Base-by-base conservation (phyloP, 2,329 filamentous ascomycete genomes). In the Ceratocystis albifundus region DNA sequence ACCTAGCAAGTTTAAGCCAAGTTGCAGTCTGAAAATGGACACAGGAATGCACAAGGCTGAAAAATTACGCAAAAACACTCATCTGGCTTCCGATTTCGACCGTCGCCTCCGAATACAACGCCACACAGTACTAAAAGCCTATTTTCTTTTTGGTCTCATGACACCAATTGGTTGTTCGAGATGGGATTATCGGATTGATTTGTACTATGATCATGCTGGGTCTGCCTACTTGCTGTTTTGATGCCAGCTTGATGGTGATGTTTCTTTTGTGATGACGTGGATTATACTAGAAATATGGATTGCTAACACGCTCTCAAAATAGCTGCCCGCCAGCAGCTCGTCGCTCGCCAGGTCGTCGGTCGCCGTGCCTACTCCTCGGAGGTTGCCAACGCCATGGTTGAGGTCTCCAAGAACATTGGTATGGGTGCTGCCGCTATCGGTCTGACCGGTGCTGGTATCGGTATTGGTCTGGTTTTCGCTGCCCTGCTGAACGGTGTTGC, bases 391-490 rank as follows among this genome's bases (percentile, higher is more conserved):
- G 88, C 88, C 79, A 87, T 92, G 82, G 88, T 92, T 78, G 88
- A 91, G 84, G 88, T 90, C 80, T 91, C 88, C 80, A 88, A 90
- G 85, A 91, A 91, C 87, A 78, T 91, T 76, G 88, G 88, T 84
- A 91, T 91, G 88, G 88, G 88, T 80, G 82, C 86, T 74, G 90
- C 90, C 76, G 90, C 90, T 82, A 91, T 95, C 77, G 90, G 90
- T 88, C 88, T 95, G 76, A 89, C 88, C 77, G 88, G 88, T 88
- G 88, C 89, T 77, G 88, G 89, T 90, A 90, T 94, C 79, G 90
- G 90, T 89, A 95, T 94, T 80, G 90, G 90, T 84, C 86, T 93
- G 77, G 90, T 95, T 77, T 95, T 95, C 86, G 89, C 88, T 77
- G 87, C 89, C 75, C 89, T 95, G 77, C 84, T 95, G 77, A 87